A percentile compares a stretch with the other conserved stretches of the same genome.
Conservation (phyloP, 768 basidiomycete genomes). For the Leccinum barrowsii region DNA sequence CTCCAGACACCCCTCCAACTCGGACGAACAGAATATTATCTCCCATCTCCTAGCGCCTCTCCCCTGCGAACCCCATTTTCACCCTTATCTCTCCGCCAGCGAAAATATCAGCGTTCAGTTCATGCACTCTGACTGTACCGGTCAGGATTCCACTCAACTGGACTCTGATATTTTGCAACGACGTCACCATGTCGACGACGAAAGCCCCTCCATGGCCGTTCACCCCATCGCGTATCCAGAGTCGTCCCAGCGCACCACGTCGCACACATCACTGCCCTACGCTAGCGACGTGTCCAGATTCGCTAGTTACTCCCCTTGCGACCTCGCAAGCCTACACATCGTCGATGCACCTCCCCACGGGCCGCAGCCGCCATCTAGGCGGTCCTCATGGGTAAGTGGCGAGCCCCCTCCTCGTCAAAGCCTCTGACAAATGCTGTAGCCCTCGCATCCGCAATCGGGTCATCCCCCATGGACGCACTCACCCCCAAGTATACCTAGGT, state of each 20-base stretch:
- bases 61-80: slow-evolving; percentile 11
- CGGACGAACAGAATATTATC: slow-evolving; percentile 13
- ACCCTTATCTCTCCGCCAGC: slow-evolving; percentile 13
- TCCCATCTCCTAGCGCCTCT: slow-evolving; percentile 19
- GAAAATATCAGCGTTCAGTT: slow-evolving; percentile 32
- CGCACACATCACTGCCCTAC: slow-evolving; percentile 18
- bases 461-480: slow-evolving; percentile 16
- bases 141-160: slow-evolving; percentile 22
- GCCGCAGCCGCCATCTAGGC: slow-evolving; percentile 14
- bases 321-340: slow-evolving; percentile 10
- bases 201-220: neutral
- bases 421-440: slow-evolving; percentile 21
- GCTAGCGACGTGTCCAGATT: slow-evolving; percentile 12
- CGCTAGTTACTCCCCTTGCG: slow-evolving; percentile 7
- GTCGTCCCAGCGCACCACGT: slow-evolving; percentile 31
- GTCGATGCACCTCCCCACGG: slow-evolving; percentile 7
- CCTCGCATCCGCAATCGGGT: slow-evolving; percentile 12
- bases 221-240: slow-evolving; percentile 23
- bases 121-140: slow-evolving; percentile 21
- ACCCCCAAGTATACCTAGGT: slow-evolving; percentile 13
- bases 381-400: slow-evolving; percentile 26
- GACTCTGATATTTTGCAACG: slow-evolving; percentile 26
- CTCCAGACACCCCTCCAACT: slow-evolving; percentile 12
- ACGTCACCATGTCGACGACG: slow-evolving; percentile 10
- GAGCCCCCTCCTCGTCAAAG: neutral